Base-by-base conservation (phyloP, 305 asterid genomes). In the Coffea humblotiana region DNA sequence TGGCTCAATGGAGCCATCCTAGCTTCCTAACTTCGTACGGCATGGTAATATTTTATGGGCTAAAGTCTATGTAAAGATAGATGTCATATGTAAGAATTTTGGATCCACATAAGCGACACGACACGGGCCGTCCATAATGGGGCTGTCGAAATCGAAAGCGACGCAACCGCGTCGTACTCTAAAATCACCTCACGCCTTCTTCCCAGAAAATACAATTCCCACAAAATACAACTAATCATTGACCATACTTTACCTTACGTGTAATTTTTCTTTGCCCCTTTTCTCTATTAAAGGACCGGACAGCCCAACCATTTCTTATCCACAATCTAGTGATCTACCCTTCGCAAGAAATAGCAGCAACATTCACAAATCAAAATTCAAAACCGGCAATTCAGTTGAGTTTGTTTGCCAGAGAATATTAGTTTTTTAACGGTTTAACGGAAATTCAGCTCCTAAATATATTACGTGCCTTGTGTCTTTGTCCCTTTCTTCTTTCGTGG, bases 221-320 rank as follows among this genome's bases (percentile, higher is more conserved):
- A 54, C 72, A 74, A 61, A 80, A 74, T 72, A 45, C 74, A 64
- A 10, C 21, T 27, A 49, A 73, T 65, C 60, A 80, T 40, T 48
- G 74, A 52, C 25, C 48, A 21, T 2, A 6, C 1, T 0, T 0
- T 23, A 10, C 48, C 27, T 18, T 43, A n/a, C 25, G 47, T 68
- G 21, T 25, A 58, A 66, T 65, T 56, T 56, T 35, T 80, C 47
- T 25, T 47, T 40, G 18, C 2, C 63, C 65, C 13, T 56, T 71
- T 25, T 35, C 3, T 63, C 75, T 78, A 68, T 74, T 49, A 77
- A 68, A 68, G 75, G 80, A 64, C 63, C 54, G 86, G 82, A 80
- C 80, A 80, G 51, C 78, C 79, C 37, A 25, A 51, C 54, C 74
- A 32, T 74, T 51, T 27, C 18, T 21, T 27, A 19, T 37, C n/a